Base-by-base conservation (phyloP, 2,329 filamentous ascomycete genomes). In the Sarocladium kiliense region DNA sequence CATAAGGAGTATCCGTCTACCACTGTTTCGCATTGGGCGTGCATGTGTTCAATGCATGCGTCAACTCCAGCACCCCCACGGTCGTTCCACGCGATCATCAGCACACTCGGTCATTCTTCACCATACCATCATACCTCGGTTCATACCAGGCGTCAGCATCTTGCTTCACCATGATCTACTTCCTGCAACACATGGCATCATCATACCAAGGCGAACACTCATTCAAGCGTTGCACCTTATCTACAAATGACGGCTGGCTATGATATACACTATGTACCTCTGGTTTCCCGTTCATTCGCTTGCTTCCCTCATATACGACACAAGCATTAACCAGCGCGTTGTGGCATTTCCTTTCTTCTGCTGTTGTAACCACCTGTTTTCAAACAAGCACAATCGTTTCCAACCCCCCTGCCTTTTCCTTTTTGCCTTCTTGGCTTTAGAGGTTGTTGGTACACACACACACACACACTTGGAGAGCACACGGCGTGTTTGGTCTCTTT, bases 271-370 rank as follows among this genome's bases (percentile, higher is more conserved):
- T 19, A 36, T 36, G 27, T 34, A 51, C 27, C 18, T 10, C 36
- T 21, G 14, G 23, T 45, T 26, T 53, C 12, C 39, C 5, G 44
- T 54, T 26, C 19, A 21, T 54, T 55, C 5, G 47, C 54, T 30
- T 16, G 30, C 51, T 56, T 54, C 36, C 47, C n/a, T 21, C 26
- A 51, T 36, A 12, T 18, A 51, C n/a, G 47, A 27, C 47, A 36
- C 47, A 18, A 19, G 47, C 47, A 51, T 51, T 21, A n/a, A 27
- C 47, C 47, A 44, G 53, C 26, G 54, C 23, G 49, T 50, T 45
- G 12, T 36, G 7, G 11, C 19, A 21, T 44, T 11, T 23, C 23
- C 18, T 41, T 37, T 56, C 7, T 53, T 26, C 37, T 53, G 26
- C 21, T 53, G 9, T 53, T 27, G 36, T 25, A 47, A 27, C 39